Base-by-base conservation (phyloP, 352 stramenopile species). In the Globisporangium parvum region DNA sequence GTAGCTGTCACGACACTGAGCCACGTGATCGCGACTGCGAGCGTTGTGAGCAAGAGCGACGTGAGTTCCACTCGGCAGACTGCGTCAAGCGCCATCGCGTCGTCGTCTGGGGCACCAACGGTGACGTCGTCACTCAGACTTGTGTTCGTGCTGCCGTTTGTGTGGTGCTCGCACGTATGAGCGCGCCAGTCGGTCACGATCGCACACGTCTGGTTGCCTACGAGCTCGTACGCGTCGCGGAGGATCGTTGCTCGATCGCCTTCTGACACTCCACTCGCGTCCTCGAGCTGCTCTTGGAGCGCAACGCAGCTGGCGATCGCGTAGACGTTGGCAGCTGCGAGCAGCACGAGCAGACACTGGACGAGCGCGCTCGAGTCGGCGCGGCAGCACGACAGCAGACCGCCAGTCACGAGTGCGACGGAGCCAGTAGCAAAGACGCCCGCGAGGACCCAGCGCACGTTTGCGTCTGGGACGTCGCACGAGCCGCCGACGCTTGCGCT, bases 341-440 rank as follows among this genome's bases (percentile, higher is more conserved):
- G 60, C 12, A 70, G 28, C 17, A 62, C 41, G 18, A 80, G 53
- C n/a, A 66, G 21, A 63, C 66, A 71, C 48, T 67, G 69, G 44
- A 73, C 59, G 18, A 73, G 15, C 9, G 17, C 51, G 8, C 18
- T 44, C 15, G 44, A 6, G 28, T 47, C 21, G 55, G 57, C 40
- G 52, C 65, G 45, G 59, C 51, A 39, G 62, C 62, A 56, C 68
- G 66, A 37, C 45, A 70, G 11, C 14, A 63, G 45, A n/a, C 72
- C 21, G 1, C 51, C 45, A 11, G 37, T 15, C 18, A 42, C 5
- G 20, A 51, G 20, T 14, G 51, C 47, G 35, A 62, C 40, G 26
- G 45, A 14, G 15, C 59, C 59, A 1, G 44, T 52, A 14, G 24
- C 33, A 12, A 61, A 53, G 26, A 58, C 40, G 5, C 21, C 53